Conservation (phyloP, 2,329 filamentous ascomycete genomes). For the Xylaria sp. region DNA sequence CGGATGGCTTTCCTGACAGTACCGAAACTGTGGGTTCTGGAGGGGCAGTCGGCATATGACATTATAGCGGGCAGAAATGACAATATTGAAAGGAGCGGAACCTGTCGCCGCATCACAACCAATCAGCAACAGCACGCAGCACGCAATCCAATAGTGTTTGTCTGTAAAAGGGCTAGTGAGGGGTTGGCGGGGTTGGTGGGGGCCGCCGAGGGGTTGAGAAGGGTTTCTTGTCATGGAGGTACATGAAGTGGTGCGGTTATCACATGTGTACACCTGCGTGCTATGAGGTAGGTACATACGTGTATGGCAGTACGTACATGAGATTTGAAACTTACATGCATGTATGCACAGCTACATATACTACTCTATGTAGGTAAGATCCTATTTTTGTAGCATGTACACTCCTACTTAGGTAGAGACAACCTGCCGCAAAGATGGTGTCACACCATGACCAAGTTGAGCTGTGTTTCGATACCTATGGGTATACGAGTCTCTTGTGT, state of each 20-base stretch:
- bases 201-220: slow-evolving; percentile 22
- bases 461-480: too few species aligned
- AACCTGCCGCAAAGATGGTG: too few species aligned
- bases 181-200: slow-evolving; percentile 35
- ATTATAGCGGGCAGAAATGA: slow-evolving; percentile 46
- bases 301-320: too few species aligned
- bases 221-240: slow-evolving; percentile 5
- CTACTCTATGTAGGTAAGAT: too few species aligned
- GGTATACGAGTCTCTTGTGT: too few species aligned
- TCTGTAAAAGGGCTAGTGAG: slow-evolving; percentile 45
- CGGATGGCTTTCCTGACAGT: slow-evolving; percentile 18
- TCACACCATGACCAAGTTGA: too few species aligned
- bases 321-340: too few species aligned
- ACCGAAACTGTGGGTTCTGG: slow-evolving; percentile 29
- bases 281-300: too few species aligned
- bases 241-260: too few species aligned
- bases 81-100: slow-evolving; percentile 45
- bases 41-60: slow-evolving; percentile 43
- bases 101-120: slow-evolving; percentile 33
- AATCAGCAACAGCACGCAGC: slow-evolving; percentile 47
- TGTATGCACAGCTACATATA: too few species aligned
- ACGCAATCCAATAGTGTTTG: slow-evolving; percentile 48
- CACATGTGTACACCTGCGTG: not conserved
- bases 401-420: too few species aligned
- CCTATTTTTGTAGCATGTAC: too few species aligned